Base-by-base conservation (phyloP, 1,284 basidiomycete species). In the Leccinum glutinopallens region DNA sequence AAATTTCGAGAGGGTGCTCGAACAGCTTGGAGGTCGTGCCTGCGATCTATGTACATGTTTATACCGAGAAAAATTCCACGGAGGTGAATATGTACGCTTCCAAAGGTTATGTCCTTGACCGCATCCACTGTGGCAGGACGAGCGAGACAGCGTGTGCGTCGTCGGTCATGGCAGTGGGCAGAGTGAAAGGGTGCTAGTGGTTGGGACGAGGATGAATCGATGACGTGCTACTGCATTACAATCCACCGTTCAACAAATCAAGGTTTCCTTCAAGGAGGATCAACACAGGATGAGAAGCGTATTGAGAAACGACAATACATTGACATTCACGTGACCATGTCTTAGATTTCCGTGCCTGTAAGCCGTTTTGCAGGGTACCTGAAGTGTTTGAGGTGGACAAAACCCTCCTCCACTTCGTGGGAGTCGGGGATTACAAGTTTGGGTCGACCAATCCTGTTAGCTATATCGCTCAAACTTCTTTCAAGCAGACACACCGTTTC, bases 1-100 rank as follows among this genome's bases (percentile, higher is more conserved):
- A 68, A 92, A 90, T 29, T 29, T 29, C 25, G 25, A 29, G 25
- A 0, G 91, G 91, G 72, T 92, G 85, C 69, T 87, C 86, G 63
- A 87, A 89, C 17, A 90, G 78, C 76, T 92, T 90, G 39, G 90
- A 88, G 2, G 84, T 79, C 80, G 92, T 90, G 37, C 91, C 91
- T 55, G 90, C 88, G 60, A 87, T 75, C 90, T 91, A 68, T 54
- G 22, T 43, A 6, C 25, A 39, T n/a, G 58, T 72, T 53, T 32
- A 15, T 2, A 4, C 25, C 13, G 41, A 29, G 25, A 29, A 29
- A 5, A 37, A 13, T 35, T 22, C 22, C 65, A 49, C 17, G 55
- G 13, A 49, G n/a, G 19, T 46, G 61, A 37, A 51, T 10, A 68
- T 82, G 63, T 65, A 85, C 84, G 63, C 84, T 84, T 46, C 84